A percentile compares a stretch with the other conserved stretches of the same genome.
Evolutionary conservation across 225 moss, liverwort and hornwort genomes (phyloP).

Genomic region (Thuidium tamariscinum): DNA sequence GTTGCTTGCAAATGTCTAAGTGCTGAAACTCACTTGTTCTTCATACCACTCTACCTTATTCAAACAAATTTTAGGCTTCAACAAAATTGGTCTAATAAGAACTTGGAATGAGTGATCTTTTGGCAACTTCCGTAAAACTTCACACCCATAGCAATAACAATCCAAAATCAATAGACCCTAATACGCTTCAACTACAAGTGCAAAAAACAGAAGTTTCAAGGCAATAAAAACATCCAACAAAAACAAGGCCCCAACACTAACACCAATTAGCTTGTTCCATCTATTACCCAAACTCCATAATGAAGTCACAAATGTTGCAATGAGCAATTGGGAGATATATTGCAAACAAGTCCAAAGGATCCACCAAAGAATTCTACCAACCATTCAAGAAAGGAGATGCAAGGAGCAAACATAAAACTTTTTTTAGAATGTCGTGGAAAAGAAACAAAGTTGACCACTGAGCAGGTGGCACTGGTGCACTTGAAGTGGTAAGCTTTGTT

Average conservation of each 20-base stretch:
- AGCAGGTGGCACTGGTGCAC: neutral
- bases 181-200: neutral
- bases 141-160: neutral
- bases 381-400: neutral
- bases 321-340: neutral
- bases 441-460: neutral
- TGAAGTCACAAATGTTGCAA: too few species aligned
- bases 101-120: neutral
- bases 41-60: neutral
- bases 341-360: neutral
- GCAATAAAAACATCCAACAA: neutral
- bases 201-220: fast-evolving
- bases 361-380: neutral
- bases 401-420: neutral
- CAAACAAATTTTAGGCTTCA: neutral
- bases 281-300: neutral
- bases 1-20: neutral
- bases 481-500: neutral
- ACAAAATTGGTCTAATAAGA: neutral
- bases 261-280: neutral
- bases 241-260: neutral
- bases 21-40: neutral
- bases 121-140: neutral
- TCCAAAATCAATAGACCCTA: neutral
- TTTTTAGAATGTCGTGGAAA: too few species aligned